phyloP scores from a whole-genome alignment of 306 rosid genomes.

The Corylus americana region DNA sequence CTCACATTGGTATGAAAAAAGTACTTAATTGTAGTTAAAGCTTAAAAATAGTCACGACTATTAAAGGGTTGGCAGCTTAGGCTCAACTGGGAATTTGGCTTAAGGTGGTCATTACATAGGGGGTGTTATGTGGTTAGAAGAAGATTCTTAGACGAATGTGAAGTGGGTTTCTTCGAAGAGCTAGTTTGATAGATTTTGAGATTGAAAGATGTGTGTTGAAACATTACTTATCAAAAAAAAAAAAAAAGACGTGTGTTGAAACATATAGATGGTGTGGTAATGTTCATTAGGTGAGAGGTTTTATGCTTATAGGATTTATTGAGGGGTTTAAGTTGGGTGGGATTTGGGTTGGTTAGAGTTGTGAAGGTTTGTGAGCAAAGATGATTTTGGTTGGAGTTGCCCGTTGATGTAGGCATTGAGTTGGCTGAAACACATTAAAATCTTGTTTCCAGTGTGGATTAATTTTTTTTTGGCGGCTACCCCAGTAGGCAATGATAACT shows the following conservation, averaged over 20 bases:
- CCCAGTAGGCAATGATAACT: neutral
- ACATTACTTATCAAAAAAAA: no score
- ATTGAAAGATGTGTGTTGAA: no score
- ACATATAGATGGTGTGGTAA: no score
- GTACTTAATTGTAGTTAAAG: neutral
- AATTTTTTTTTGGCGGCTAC: neutral
- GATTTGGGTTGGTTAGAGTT: no score
- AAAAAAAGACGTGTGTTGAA: no score
- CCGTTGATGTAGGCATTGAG: neutral
- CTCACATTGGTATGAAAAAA: neutral
- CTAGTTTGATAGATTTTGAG: neutral
- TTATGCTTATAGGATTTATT: no score
- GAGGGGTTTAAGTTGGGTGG: no score
- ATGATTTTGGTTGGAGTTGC: neutral
- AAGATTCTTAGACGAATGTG: neutral
- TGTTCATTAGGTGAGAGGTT: no score
- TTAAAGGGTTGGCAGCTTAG: neutral
- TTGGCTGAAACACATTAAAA: neutral
- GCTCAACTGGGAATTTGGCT: neutral
- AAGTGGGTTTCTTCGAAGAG: neutral
- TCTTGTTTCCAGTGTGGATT: neutral
- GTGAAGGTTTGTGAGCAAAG: neutral
- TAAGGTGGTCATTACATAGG: neutral
- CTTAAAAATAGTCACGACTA: neutral
- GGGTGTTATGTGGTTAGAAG: neutral